These are phyloP conservation scores for Mycena sanguinolenta DNA, from an alignment of 768 basidiomycete species.

Conservation along the genomic window DNA sequence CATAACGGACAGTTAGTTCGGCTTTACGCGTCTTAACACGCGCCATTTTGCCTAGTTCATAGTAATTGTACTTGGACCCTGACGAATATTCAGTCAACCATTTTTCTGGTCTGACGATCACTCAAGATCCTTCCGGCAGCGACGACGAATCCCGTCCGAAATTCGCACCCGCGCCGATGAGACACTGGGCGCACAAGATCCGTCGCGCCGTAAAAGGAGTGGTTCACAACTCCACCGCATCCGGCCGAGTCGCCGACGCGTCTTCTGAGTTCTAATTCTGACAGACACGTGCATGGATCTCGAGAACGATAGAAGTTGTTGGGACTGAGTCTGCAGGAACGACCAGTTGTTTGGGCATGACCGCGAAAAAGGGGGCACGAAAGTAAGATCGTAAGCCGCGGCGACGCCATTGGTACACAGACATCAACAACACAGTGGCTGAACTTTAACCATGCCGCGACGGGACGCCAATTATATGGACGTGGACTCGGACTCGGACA, in stretches of 20 bases:
- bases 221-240: background rate
- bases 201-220: constrained; percentile 3
- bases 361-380: background rate
- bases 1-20: constrained; percentile 1
- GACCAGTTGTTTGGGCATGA: no score
- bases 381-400: background rate
- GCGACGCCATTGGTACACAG: constrained; percentile 8
- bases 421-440: background rate
- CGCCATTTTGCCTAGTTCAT: background rate
- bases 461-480: constrained; percentile 62
- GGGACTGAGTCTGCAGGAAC: no score
- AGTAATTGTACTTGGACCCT: background rate
- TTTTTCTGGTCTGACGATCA: background rate
- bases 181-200: constrained; percentile 1
- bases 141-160: background rate
- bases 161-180: background rate
- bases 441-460: constrained; percentile 45
- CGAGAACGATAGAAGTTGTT: background rate
- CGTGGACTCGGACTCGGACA: constrained; percentile 80
- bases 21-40: no score
- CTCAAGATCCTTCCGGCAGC: background rate
- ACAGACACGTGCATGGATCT: background rate
- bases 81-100: background rate
- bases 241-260: no score
- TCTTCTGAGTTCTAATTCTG: background rate